Base-by-base conservation (phyloP, 257 asterid species). In the Nicotiana benthamiana region DNA sequence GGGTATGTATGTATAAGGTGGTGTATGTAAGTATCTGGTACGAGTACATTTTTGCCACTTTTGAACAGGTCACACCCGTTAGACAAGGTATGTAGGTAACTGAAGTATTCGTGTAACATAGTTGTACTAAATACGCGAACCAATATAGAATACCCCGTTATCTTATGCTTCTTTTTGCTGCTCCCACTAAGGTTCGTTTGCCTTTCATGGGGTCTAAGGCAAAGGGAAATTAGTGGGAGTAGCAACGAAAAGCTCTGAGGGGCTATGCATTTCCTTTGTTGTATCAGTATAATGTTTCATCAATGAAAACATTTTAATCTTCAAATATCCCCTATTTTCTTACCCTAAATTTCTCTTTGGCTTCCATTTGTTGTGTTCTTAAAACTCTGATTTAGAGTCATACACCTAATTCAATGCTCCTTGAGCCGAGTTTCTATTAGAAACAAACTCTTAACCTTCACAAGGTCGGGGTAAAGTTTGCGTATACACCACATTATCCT, bases 191-290 rank as follows among this genome's bases (percentile, higher is more conserved):
- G 84, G 89, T 84, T 92, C 89, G 92, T 94, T 91, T 70, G 97
- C 97, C 97, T 81, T 43, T 64, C 43, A 80, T 70, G 68, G 24
- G 26, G 79, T 48, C 27, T 46, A 57, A 52, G 97, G 97, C 93
- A 81, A 89, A 80, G 92, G 89, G 92, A 86, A 82, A 91, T 88
- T 91, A 96, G 98, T 90, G 97, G 97, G 92, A 96, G 99, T 92
- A 81, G 97, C 99, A 96, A 91, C 93, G 97, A 91, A 98, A 96
- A 91, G 99, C 99, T 92, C 89, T 93, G 86, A 91, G 89, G 89
- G 92, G 95, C 88, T 86, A 86, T 90, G 92, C 93, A 83, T 88
- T 81, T 86, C 86, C 57, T 1, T 40, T 87, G 78, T 78, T 86
- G 81, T 86, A 60, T 63, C 78, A 4, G 30, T 79, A 26, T 63